phyloP scores from a whole-genome alignment of 2,329 filamentous ascomycete species.

The Moelleriella libera region DNA sequence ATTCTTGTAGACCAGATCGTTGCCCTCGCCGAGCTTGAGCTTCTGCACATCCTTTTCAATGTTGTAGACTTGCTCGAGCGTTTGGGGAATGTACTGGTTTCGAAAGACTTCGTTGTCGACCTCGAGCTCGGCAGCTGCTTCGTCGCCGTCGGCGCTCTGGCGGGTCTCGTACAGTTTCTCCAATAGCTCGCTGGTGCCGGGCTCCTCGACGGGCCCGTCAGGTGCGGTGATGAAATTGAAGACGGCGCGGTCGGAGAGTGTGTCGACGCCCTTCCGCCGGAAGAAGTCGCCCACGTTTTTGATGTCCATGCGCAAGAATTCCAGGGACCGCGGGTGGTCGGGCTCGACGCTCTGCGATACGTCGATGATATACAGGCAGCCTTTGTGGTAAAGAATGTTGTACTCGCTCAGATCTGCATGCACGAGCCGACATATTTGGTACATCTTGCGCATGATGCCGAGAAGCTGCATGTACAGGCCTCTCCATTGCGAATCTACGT shows the following conservation, averaged over 20 bases:
- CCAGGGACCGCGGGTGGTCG: constrained; percentile 80
- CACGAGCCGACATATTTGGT: constrained; percentile 81
- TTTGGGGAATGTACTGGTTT: constrained; percentile 93
- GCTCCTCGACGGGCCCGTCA: constrained; percentile 45
- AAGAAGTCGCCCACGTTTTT: constrained; percentile 96
- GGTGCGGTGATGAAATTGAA: constrained; percentile 69
- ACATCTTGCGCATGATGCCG: constrained; percentile 82
- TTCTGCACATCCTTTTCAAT: constrained; percentile 79
- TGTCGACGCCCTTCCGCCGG: constrained; percentile 69
- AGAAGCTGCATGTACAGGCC: constrained; percentile 71
- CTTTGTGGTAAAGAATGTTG: constrained; percentile 82
- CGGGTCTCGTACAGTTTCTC: constrained; percentile 52
- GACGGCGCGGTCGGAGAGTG: constrained; percentile 60
- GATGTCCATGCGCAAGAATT: constrained; percentile 96
- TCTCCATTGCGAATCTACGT: constrained; percentile 59
- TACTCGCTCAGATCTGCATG: constrained; percentile 98
- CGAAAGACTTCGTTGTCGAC: constrained; percentile 87
- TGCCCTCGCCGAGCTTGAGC: constrained; percentile 57
- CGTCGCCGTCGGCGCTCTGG: constrained; percentile 32
- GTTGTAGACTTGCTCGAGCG: constrained; percentile 89
- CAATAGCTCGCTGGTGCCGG: constrained; percentile 45
- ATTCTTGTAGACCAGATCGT: constrained; percentile 72
- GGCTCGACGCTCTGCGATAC: constrained; percentile 96
- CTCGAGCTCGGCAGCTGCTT: constrained; percentile 42
- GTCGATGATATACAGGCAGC: constrained; percentile 83